Base-by-base conservation (phyloP, 2,329 filamentous ascomycete genomes). In the Penicillium sp. region DNA sequence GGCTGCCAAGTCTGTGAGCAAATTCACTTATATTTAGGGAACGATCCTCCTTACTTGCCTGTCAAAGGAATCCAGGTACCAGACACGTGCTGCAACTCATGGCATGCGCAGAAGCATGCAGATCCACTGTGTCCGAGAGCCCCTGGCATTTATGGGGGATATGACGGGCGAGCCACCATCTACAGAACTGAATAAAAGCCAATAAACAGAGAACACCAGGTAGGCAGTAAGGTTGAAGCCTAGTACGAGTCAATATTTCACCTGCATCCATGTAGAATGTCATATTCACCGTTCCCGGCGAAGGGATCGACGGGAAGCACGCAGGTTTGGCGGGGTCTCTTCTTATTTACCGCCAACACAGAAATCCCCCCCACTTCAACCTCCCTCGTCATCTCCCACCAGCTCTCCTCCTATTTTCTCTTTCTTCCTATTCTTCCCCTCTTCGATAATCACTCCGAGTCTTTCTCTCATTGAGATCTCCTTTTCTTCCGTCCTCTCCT, bases 271-370 rank as follows among this genome's bases (percentile, higher is more conserved):
- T 30, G 16, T 30, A 19, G 26, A n/a, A 6, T 13, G 49, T 26
- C 14, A 35, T 37, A 26, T 26, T 56, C 48, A 49, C 58, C 46
- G 58, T 57, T 55, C 57, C 38, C 59, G 46, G 56, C 46, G 16
- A 25, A 53, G 46, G 45, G 65, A 65, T 60, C 61, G 61, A 65
- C 62, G 60, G 56, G 52, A 57, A 58, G 40, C 46, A 33, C 45
- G 28, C 37, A 43, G 53, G 42, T 58, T 57, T 62, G 60, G 60
- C 61, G 63, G 63, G 63, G 63, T 57, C 60, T 33, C 30, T 51
- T 52, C 61, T 66, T 63, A 61, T 62, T 68, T 65, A 64, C 65
- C 62, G 61, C 67, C 68, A 71, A 64, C 65, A 63, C 60, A 63
- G 52, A 57, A 59, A 51, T 46, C 60, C 61, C 57, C 64, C 61